Evolutionary conservation across 345 rosid genomes (phyloP).

Genomic region (Clarkia xantiana): DNA sequence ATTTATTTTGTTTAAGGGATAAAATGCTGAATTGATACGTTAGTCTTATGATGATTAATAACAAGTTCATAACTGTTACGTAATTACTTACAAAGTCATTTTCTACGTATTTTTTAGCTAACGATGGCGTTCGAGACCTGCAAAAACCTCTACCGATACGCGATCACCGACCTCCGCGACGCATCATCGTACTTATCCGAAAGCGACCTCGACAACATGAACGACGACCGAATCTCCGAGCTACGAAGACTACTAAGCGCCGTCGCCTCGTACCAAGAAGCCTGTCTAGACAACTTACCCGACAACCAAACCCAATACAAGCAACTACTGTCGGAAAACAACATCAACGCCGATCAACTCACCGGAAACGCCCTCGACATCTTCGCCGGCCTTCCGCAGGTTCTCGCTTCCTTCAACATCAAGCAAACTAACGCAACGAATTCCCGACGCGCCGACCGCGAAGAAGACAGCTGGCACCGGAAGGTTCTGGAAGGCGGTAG

Average conservation of each 20-base stretch:
- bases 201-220: slow-evolving; percentile 6
- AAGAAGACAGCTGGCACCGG: too few species aligned
- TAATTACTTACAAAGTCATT: not conserved
- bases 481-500: too few species aligned
- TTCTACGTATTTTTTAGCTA: not conserved
- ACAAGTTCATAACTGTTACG: not conserved
- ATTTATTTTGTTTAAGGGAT: too few species aligned
- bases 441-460: slow-evolving; percentile 15
- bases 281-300: slow-evolving; percentile 42
- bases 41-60: too few species aligned
- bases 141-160: slow-evolving; percentile 18
- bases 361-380: slow-evolving; percentile 29
- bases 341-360: slow-evolving; percentile 17
- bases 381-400: slow-evolving; percentile 17
- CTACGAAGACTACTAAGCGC: slow-evolving; percentile 38
- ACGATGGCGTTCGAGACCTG: slow-evolving; percentile 27
- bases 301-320: slow-evolving; percentile 14
- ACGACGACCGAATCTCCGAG: slow-evolving; percentile 8
- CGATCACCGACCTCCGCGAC: slow-evolving; percentile 19
- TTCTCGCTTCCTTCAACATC: slow-evolving; percentile 20
- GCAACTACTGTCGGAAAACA: slow-evolving; percentile 13
- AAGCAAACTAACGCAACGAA: slow-evolving; percentile 20
- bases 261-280: slow-evolving; percentile 36
- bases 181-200: slow-evolving; percentile 12
- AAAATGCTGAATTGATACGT: too few species aligned